Evolutionary conservation across 2,329 filamentous ascomycete genomes (phyloP), one percentile per base, ranked within the genome.

Genomic region (Fusarium metavorans): DNA sequence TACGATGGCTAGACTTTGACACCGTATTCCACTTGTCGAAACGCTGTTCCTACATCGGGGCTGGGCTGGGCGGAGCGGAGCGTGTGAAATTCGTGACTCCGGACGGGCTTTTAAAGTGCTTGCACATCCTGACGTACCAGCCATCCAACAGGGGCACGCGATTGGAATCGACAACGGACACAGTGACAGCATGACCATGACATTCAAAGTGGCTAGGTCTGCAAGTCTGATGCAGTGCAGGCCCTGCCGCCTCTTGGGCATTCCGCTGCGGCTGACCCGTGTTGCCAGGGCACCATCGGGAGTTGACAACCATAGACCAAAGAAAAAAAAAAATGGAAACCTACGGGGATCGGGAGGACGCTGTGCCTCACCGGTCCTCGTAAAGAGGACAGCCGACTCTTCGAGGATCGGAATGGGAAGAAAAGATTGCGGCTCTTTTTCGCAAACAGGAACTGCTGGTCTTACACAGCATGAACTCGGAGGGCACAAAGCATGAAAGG

Each of bases 61-160:
- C 54, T 72, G 69, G 66, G 61, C 45, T 67, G 58, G 58, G 48
- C 54, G 35, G 25, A 32, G 34, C 35, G 30, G 39, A 66, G 43
- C 59, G 58, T 62, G 70, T 60, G 64, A 68, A 67, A 59, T 57
- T 32, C 45, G 62, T 52, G 59, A 64, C 54, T 68, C 57, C 34
- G 60, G 54, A 56, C 41, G 61, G 75, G 60, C 67, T 56, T 66
- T 54, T 77, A 70, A 68, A 77, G 74, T 77, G 76, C 68, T 74
- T 78, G 76, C 75, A 71, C 76, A 75, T 67, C 50, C 63, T 66
- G 66, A 76, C 70, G 62, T 54, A 64, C 60, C 59, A 60, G 63
- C 48, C 45, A 25, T 57, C 35, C 56, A 37, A 66, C 52, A 45
- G 56, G 64, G 67, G 63, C 61, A 43, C 60, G 52, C 65, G 27